A percentile compares a stretch with the other conserved stretches of the same genome.
These are phyloP conservation scores for Pleomassaria siparia DNA, from an alignment of 2,329 filamentous ascomycete species.

Conservation along the genomic window DNA sequence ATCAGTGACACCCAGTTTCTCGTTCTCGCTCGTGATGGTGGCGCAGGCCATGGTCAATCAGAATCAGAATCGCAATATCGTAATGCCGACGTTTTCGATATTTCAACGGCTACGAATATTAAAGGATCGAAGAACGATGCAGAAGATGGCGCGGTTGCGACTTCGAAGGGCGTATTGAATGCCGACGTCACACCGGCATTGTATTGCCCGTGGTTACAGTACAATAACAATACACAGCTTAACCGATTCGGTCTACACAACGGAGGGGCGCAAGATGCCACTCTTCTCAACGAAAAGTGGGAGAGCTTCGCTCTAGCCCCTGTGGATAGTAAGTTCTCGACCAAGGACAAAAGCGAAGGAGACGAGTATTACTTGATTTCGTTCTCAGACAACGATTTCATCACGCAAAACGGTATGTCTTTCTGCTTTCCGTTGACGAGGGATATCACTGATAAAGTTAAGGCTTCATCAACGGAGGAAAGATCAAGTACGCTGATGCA, in stretches of 20 bases:
- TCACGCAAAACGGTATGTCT: conserved; percentile 65
- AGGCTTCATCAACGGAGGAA: conserved; percentile 61
- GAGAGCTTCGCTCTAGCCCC: conserved; percentile 67
- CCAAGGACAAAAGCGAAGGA: conserved; percentile 48
- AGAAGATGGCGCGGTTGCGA: conserved; percentile 49
- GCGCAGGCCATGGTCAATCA: conserved; percentile 59
- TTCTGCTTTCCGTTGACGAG: not conserved
- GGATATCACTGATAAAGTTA: conserved; percentile 3
- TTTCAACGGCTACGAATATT: conserved; percentile 63
- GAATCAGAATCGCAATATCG: conserved; percentile 62
- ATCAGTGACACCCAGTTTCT: conserved; percentile 66
- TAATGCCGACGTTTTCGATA: conserved; percentile 69
- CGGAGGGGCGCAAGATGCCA: conserved; percentile 60
- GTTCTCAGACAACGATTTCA: conserved; percentile 73
- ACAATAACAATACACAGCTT: conserved; percentile 66
- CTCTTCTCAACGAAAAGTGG: conserved; percentile 75
- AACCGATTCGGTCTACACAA: conserved; percentile 69
- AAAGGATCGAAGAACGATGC: conserved; percentile 46
- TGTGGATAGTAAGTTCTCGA: conserved; percentile 47
- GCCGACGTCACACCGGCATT: conserved; percentile 57
- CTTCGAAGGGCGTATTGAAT: conserved; percentile 56
- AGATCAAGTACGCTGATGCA: conserved; percentile 57
- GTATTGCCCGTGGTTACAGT: conserved; percentile 69
- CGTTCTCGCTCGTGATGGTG: conserved; percentile 65
- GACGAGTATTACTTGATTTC: conserved; percentile 71